Evolutionary conservation across 805 yeast genomes (phyloP).

Genomic region (Saccharomycopsis schoenii): DNA sequence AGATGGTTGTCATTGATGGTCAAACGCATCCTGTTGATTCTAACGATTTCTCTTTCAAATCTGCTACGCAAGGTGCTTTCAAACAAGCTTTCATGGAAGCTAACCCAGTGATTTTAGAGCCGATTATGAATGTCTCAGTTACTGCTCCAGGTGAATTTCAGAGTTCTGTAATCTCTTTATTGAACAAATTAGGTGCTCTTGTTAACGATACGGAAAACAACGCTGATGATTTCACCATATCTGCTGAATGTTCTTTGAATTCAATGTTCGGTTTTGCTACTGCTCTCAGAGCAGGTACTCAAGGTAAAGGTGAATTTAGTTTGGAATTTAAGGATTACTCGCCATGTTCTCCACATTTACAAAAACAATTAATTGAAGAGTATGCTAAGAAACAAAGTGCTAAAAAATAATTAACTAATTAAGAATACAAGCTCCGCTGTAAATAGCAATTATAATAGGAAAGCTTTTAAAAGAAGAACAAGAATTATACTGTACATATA

Average conservation of each 20-base stretch:
- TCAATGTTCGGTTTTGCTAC: slow-evolving; percentile 96
- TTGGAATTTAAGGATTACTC: slow-evolving; percentile 89
- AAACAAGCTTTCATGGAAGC: slow-evolving; percentile 80
- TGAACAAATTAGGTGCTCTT: slow-evolving; percentile 87
- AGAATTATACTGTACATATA: no score
- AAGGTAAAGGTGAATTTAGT: slow-evolving; percentile 97
- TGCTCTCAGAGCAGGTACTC: slow-evolving; percentile 89
- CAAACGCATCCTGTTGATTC: slow-evolving; percentile 96
- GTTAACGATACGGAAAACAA: slow-evolving; percentile 92
- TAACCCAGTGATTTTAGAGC: slow-evolving; percentile 85
- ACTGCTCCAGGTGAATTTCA: slow-evolving; percentile 97
- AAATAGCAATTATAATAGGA: background rate
- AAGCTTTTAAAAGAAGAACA: no score
- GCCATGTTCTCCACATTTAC: slow-evolving; percentile 84
- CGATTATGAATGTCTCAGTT: slow-evolving; percentile 88
- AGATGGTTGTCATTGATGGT: slow-evolving; percentile 95
- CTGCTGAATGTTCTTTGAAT: slow-evolving; percentile 94
- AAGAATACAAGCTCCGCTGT: background rate
- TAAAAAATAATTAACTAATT: slow-evolving; percentile 23
- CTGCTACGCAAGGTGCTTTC: slow-evolving; percentile 89
- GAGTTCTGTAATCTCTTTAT: slow-evolving; percentile 80
- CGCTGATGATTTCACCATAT: slow-evolving; percentile 85
- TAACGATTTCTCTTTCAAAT: slow-evolving; percentile 87
- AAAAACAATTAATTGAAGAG: slow-evolving; percentile 81
- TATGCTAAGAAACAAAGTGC: slow-evolving; percentile 48